Evolutionary conservation across 2,329 filamentous ascomycete genomes (phyloP), one percentile per base, ranked within the genome.

Genomic region (Fusarium continuum): DNA sequence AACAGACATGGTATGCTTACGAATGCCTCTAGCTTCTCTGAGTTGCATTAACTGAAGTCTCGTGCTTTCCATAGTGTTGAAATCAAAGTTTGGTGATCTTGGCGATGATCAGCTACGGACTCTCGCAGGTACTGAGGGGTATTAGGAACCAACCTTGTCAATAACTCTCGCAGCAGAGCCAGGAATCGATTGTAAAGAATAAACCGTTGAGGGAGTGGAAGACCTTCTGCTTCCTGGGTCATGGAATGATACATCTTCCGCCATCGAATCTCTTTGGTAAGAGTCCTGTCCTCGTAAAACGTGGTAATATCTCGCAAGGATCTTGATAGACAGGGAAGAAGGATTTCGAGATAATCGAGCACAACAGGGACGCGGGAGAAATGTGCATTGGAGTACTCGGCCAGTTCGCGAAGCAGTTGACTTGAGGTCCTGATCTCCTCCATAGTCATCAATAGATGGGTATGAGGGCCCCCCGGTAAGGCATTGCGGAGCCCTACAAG

Each of bases 201-300:
- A 58, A 88, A 87, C 7, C 85, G 77, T 14, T 82, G 79, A 1
- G 80, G 80, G 2, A 88, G 74, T 6, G 77, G 76, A 26, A 85
- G 78, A 0, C 82, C 83, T 3, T 77, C 80, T 4, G 80, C 80
- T 68, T 88, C 83, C 20, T 81, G 77, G 8, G 78, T 79, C 79
- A 88, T 80, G 6, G 76, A 74, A 70, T 86, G 79, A 68, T 83
- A 85, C 84, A 88, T 87, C 64, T 79, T 80, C 35, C 80, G 79
- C 86, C 86, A 88, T 49, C 85, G 79, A 29, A 78, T 75, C 58
- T 82, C 78, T 49, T 79, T 80, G 16, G 77, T 75, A 35, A 81
- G 63, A 5, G 76, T 77, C 29, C 76, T 79, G 67, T 87, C 81
- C 28, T 85, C 80, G 65, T 85, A 82, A 71, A 80, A 80, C 8